Conservation (phyloP, 768 basidiomycete genomes). For the Serendipita indica region DNA sequence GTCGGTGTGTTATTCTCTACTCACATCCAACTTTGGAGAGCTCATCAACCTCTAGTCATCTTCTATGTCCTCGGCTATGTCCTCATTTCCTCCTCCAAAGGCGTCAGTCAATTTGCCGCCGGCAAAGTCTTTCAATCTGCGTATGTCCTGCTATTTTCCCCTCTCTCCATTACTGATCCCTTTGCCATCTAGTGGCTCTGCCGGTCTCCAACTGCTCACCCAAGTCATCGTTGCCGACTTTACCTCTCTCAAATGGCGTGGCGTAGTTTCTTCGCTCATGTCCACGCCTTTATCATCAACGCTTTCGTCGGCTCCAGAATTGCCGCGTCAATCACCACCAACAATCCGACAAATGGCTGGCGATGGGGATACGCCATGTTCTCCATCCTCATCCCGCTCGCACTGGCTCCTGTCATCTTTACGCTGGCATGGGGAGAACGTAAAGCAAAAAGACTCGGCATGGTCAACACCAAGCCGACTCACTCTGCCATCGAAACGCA, state of each 20-base stretch:
- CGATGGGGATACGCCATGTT: slow-evolving; percentile 39
- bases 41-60: slow-evolving; percentile 25
- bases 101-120: slow-evolving; percentile 31
- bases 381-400: background rate
- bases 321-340: slow-evolving; percentile 29
- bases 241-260: slow-evolving; percentile 43
- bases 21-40: background rate
- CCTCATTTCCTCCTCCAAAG: slow-evolving; percentile 37
- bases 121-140: slow-evolving; percentile 45
- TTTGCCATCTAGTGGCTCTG: slow-evolving; percentile 32
- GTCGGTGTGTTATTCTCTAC: slow-evolving; percentile 32
- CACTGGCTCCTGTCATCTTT: background rate
- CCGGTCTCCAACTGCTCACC: slow-evolving; percentile 47
- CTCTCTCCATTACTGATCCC: slow-evolving; percentile 20
- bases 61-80: slow-evolving; percentile 46
- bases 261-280: slow-evolving; percentile 33
- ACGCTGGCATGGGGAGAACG: slow-evolving; percentile 17
- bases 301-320: slow-evolving; percentile 52
- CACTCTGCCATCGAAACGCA: background rate
- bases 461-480: slow-evolving; percentile 15
- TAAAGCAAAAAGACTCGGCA: slow-evolving; percentile 17
- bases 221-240: slow-evolving; percentile 51
- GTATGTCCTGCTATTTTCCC: slow-evolving; percentile 22
- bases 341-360: slow-evolving; percentile 32
- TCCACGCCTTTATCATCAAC: slow-evolving; percentile 46